These are phyloP conservation scores for Ramalina intermedia DNA, from an alignment of 495 filamentous ascomycete species.

Conservation along the genomic window DNA sequence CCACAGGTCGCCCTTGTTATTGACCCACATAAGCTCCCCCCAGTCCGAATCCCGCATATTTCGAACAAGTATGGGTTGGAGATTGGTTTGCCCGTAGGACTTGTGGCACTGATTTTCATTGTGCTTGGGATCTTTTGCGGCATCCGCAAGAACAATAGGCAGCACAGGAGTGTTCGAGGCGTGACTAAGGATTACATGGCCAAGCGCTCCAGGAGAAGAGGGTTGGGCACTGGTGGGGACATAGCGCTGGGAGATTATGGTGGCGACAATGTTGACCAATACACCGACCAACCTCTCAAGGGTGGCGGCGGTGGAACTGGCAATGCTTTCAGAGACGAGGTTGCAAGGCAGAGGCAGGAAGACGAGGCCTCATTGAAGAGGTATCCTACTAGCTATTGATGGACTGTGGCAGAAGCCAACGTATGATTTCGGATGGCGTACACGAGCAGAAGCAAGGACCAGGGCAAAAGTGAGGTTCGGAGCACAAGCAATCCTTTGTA, in stretches of 20 bases:
- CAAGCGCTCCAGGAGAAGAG: slow-evolving; percentile 9
- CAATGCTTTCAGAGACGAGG: slow-evolving; percentile 12
- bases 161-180: slow-evolving; percentile 3
- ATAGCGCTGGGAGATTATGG: slow-evolving; percentile 11
- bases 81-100: slow-evolving; percentile 9
- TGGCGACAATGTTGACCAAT: not conserved
- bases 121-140: slow-evolving; percentile 9
- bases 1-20: slow-evolving; percentile 9
- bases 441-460: too few relatives aligned
- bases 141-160: slow-evolving; percentile 6
- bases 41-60: slow-evolving; percentile 1
- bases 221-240: slow-evolving; percentile 4
- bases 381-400: slow-evolving; percentile 4
- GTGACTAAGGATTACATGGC: slow-evolving; percentile 10
- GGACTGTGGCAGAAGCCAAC: not conserved
- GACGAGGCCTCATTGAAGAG: slow-evolving; percentile 3
- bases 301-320: slow-evolving; percentile 3
- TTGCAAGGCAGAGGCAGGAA: slow-evolving; percentile 10
- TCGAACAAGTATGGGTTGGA: slow-evolving; percentile 7
- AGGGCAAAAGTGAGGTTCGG: too few relatives aligned
- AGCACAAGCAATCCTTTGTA: too few relatives aligned
- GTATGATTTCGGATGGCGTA: too few relatives aligned
- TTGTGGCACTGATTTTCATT: slow-evolving; percentile 10
- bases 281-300: slow-evolving; percentile 9
- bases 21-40: slow-evolving; percentile 8